Evolutionary conservation across 2,329 filamentous ascomycete genomes (phyloP), one percentile per base, ranked within the genome.

Genomic region (Hypoxylon sp.): DNA sequence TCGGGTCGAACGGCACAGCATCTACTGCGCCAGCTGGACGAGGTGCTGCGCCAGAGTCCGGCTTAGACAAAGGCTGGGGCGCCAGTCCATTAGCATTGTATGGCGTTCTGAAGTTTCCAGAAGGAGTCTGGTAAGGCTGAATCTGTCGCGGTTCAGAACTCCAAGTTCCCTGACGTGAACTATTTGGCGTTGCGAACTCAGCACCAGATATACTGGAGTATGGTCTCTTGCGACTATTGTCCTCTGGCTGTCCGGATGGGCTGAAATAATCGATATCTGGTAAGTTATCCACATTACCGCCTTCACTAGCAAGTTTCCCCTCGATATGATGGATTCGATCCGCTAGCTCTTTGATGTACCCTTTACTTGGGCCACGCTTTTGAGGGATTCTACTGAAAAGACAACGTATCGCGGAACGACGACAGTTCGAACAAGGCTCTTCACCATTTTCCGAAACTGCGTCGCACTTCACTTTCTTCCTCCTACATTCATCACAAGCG

Each of bases 311-410:
- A 63, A 96, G 88, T 76, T 93, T 92, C 71, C 90, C 91, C 77
- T 97, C 94, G 49, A 97, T 90, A 46, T 88, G 90, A 74, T 94
- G 90, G 65, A 97, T 89, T 25, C 94, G 86, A 76, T 97, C 93
- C 23, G 93, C 93, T 21, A 97, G 86, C 78, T 97, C 93, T 77
- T 97, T 97, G 78, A 97, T 97, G 74, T 97, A 97, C 86, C 94
- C 94, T 86, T 97, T 97, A 76, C 91, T 96, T 2, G 94, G 93
- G 1, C 94, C 93, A 67, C 93, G 87, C 80, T 96, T 97, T 85
- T 96, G 93, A 0, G 93, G 93, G 59, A 96, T 90, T 55, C 94
- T 88, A 79, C 92, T 97, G 77, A 97, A 97, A 19, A 94, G 86
- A 80, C 94, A 97, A 21, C 84, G 83, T n/a, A 90, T 87, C n/a